Percentiles rank a stretch among this genome's conserved stretches.
These are phyloP conservation scores for Talaromyces atroroseus DNA, from an alignment of 2,329 filamentous ascomycete species.

Conservation along the genomic window DNA sequence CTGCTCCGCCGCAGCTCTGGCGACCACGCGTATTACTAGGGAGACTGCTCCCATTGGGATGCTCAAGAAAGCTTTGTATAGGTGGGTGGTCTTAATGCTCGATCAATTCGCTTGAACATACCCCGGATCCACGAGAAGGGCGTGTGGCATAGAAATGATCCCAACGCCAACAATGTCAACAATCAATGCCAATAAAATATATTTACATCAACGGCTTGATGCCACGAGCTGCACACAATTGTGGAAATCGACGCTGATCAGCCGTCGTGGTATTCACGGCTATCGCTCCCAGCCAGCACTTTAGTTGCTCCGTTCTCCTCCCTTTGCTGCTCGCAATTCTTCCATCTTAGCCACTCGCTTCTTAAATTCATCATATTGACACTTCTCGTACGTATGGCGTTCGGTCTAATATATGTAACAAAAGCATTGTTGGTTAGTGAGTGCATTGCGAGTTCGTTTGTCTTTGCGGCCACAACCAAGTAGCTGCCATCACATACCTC, in stretches of 20 bases:
- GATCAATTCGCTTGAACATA: background rate
- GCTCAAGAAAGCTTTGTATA: background rate
- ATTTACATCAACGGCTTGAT: slow-evolving; percentile 36
- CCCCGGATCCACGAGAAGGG: slow-evolving; percentile 5
- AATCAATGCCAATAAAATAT: slow-evolving; percentile 32
- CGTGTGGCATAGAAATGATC: slow-evolving; percentile 17
- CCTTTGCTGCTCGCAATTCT: slow-evolving; percentile 82
- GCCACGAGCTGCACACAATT: slow-evolving; percentile 20
- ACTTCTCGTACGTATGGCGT: slow-evolving; percentile 97
- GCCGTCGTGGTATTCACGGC: background rate
- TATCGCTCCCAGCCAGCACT: background rate
- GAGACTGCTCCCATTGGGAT: background rate
- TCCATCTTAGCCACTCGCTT: slow-evolving; percentile 98
- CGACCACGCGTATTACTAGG: background rate
- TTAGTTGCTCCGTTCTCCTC: slow-evolving; percentile 77
- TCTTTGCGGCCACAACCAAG: background rate
- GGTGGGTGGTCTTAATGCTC: background rate
- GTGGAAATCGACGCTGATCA: background rate
- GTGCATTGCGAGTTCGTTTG: background rate
- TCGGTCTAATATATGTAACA: slow-evolving; percentile 60
- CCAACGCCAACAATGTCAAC: slow-evolving; percentile 32
- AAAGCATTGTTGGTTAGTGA: background rate
- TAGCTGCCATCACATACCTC: slow-evolving; percentile 57
- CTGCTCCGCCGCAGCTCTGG: background rate
- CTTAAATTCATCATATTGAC: slow-evolving; percentile 99